phyloP scores from a whole-genome alignment of 2,329 filamentous ascomycete species.

The Capronia epimyces region DNA sequence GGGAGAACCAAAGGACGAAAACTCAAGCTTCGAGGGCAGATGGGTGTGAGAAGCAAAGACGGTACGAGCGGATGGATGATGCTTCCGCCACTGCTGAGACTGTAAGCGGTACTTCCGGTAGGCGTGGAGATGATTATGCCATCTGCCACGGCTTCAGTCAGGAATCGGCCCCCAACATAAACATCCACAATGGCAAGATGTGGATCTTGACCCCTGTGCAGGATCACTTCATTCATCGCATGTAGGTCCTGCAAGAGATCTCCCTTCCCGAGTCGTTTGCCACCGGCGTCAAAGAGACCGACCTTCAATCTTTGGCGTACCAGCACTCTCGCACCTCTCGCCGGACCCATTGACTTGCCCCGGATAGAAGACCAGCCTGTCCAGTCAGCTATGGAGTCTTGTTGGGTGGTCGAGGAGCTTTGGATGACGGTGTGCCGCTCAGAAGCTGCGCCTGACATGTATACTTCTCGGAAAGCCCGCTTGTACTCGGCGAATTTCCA shows the following conservation, averaged over 20 bases:
- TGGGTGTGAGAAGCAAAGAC: constrained; percentile 83
- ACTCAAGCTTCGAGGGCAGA: constrained; percentile 84
- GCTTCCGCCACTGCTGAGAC: constrained; percentile 81
- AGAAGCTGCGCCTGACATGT: constrained; percentile 66
- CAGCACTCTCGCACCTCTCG: constrained; percentile 71
- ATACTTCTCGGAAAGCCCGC: constrained; percentile 83
- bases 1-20: constrained; percentile 89
- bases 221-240: constrained; percentile 91
- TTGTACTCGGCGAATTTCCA: constrained; percentile 96
- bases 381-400: constrained; percentile 21
- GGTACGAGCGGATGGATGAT: constrained; percentile 93
- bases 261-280: constrained; percentile 39
- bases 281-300: constrained; percentile 69
- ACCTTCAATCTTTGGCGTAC: constrained; percentile 83
- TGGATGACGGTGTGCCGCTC: constrained; percentile 42
- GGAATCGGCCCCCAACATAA: constrained; percentile 77
- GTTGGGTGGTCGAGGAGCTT: constrained; percentile 37
- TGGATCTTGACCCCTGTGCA: constrained; percentile 83
- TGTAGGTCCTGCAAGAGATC: constrained; percentile 47
- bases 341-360: constrained; percentile 74
- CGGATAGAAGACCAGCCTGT: constrained; percentile 66
- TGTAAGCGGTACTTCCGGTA: constrained; percentile 93
- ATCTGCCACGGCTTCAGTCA: constrained; percentile 91
- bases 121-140: constrained; percentile 92
- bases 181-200: constrained; percentile 91